Percentiles rank a stretch among this genome's conserved stretches.
Evolutionary conservation across 2,329 filamentous ascomycete species (phyloP).

Genomic region (Venturia effusa): DNA sequence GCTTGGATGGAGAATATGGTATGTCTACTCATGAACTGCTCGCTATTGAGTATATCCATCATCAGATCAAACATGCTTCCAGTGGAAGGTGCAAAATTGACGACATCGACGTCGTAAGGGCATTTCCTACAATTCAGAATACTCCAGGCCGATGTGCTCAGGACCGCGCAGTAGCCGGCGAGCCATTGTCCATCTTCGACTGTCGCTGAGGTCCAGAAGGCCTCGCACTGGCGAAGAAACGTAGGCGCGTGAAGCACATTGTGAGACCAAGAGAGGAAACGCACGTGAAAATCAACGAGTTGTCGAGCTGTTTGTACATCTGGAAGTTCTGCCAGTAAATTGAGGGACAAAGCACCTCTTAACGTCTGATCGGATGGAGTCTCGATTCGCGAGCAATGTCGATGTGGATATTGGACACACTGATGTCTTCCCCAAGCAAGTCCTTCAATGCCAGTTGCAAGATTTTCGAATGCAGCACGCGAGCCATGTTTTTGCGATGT

Average conservation of each 20-base stretch:
- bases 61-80: conserved; percentile 21
- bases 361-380: conserved; percentile 16
- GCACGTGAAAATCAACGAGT: conserved; percentile 19
- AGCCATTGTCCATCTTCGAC: conserved; percentile 19
- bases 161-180: conserved; percentile 19
- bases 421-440: conserved; percentile 5
- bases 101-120: background rate
- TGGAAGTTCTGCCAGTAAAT: conserved; percentile 13
- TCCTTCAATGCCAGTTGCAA: background rate
- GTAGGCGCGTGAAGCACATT: conserved; percentile 18
- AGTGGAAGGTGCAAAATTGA: background rate
- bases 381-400: background rate
- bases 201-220: conserved; percentile 17
- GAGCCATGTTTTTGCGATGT: background rate
- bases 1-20: conserved; percentile 26
- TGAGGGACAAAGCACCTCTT: conserved; percentile 11
- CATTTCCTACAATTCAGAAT: conserved; percentile 16
- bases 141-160: conserved; percentile 17
- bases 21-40: conserved; percentile 22
- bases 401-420: conserved; percentile 1
- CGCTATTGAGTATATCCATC: conserved; percentile 23
- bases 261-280: conserved; percentile 20
- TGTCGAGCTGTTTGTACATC: conserved; percentile 13
- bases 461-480: conserved; percentile 11
- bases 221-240: conserved; percentile 17